phyloP scores from a whole-genome alignment of 176 grass and related monocot genomes.

The Luzula sylvatica region DNA sequence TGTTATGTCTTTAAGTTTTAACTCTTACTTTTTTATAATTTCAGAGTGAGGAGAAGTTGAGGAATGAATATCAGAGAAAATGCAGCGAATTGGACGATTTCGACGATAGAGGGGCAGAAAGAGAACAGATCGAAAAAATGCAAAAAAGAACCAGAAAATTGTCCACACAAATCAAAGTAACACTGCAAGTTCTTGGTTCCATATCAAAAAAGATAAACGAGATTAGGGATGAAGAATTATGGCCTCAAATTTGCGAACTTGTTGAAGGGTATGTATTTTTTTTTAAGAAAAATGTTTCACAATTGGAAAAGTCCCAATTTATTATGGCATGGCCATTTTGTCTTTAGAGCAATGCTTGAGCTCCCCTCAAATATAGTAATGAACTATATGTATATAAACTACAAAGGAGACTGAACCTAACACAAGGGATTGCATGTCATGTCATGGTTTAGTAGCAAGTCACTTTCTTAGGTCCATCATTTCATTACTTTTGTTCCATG shows the following conservation, averaged over 20 bases:
- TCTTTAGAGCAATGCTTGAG: too few species aligned
- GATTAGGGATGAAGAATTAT: slow-evolving; percentile 66
- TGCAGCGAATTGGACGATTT: slow-evolving; percentile 12
- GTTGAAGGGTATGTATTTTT: slow-evolving; percentile 38
- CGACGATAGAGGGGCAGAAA: slow-evolving; percentile 29
- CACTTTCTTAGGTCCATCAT: too few species aligned
- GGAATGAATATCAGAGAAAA: slow-evolving; percentile 31
- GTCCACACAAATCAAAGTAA: slow-evolving; percentile 38
- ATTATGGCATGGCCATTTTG: too few species aligned
- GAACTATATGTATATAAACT: not conserved
- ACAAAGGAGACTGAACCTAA: not conserved
- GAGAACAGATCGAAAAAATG: slow-evolving; percentile 31
- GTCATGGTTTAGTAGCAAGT: too few species aligned
- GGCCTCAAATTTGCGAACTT: slow-evolving; percentile 37
- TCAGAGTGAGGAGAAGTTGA: slow-evolving; percentile 50
- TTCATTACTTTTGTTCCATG: too few species aligned
- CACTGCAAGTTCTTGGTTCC: slow-evolving; percentile 33
- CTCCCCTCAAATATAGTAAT: not conserved
- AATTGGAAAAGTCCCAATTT: too few species aligned
- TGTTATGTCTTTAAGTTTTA: too few species aligned
- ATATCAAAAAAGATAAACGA: slow-evolving; percentile 48
- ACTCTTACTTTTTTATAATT: slow-evolving; percentile 20
- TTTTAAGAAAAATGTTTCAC: too few species aligned
- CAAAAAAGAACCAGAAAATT: slow-evolving; percentile 35
- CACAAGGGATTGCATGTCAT: too few species aligned